Base-by-base conservation (phyloP, 352 stramenopile species). In the Pythium brachiatum region DNA sequence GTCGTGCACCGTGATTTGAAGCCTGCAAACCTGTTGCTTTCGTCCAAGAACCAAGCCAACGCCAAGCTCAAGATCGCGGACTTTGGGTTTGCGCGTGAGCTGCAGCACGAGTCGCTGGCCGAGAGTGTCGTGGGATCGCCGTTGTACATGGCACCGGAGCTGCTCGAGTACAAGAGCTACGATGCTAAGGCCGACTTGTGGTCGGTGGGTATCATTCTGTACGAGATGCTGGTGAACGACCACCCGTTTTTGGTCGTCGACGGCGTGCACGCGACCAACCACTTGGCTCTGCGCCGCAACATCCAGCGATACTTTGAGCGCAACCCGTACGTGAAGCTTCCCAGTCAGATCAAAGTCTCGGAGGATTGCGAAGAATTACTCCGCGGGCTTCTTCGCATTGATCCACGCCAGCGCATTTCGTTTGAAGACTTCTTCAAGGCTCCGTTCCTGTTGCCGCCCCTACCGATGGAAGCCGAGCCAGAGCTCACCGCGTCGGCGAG, bases 91-190 rank as follows among this genome's bases (percentile, higher is more conserved):
- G 83, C 83, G 12, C 74, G 83, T 0, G 73, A 88, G 56, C 62
- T 92, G 32, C 68, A 80, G 41, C 85, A 78, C 13, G 82, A 92
- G 62, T 87, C 79, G 48, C 78, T 92, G 64, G 83, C 83, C 15
- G 83, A 92, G 57, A 92, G 83, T 68, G 83, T 92, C 16, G 83
- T 92, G 13, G 83, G 83, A 0, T 92, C 83, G 3, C 83, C 83
- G 11, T 67, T 92, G 5, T 92, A 92, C 53, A 92, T 92, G 83
- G 83, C 83, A 0, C 83, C 83, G 0, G 83, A 92, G 50, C 59
- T 92, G 21, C 70, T 92, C 29, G 83, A 92, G 69, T 92, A 91
- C 79, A 92, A 92, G 66, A 88, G 81, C 62, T 92, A 92, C 62
- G 81, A 92, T 57, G 83, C 83, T 26, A 92, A 91, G 65, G 83